Conservation (phyloP, 345 rosid species). For the Turnera subulata region DNA sequence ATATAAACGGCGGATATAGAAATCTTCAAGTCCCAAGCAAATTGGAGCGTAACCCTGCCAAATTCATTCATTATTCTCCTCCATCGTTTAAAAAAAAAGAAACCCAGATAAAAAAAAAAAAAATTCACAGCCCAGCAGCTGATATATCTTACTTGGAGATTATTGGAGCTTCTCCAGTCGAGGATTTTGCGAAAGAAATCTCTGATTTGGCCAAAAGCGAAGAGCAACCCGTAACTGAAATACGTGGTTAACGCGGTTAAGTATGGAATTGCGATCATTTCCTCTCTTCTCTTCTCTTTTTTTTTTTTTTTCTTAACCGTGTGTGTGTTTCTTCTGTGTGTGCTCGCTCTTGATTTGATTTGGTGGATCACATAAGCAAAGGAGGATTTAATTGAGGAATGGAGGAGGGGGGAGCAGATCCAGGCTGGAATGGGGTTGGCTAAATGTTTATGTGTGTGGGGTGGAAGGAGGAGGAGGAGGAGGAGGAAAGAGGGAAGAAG, state of each 20-base stretch:
- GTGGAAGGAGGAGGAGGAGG: not conserved
- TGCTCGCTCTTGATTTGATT: too few species aligned
- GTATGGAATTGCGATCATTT: slow-evolving; percentile 75
- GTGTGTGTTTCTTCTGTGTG: too few species aligned
- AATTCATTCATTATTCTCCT: not conserved
- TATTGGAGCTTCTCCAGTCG: slow-evolving; percentile 52
- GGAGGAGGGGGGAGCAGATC: not conserved
- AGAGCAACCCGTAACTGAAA: slow-evolving; percentile 77
- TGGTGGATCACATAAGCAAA: too few species aligned
- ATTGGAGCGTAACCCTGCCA: slow-evolving; percentile 87
- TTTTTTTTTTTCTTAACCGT: too few species aligned
- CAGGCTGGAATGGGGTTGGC: not conserved
- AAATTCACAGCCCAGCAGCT: not conserved
- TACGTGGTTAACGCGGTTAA: slow-evolving; percentile 67
- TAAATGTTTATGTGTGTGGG: not conserved
- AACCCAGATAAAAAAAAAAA: not conserved
- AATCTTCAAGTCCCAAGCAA: slow-evolving; percentile 86
- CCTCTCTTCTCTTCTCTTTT: too few species aligned
- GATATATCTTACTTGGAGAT: slow-evolving; percentile 44
- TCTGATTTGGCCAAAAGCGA: slow-evolving; percentile 70
- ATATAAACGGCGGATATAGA: slow-evolving; percentile 78
- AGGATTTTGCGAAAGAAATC: slow-evolving; percentile 65
- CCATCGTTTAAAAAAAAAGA: not conserved
- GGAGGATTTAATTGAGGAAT: too few species aligned
- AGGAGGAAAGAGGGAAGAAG: not conserved